phyloP scores from a whole-genome alignment of 139 green algal species.

The Chlamydomonas asymmetrica region DNA sequence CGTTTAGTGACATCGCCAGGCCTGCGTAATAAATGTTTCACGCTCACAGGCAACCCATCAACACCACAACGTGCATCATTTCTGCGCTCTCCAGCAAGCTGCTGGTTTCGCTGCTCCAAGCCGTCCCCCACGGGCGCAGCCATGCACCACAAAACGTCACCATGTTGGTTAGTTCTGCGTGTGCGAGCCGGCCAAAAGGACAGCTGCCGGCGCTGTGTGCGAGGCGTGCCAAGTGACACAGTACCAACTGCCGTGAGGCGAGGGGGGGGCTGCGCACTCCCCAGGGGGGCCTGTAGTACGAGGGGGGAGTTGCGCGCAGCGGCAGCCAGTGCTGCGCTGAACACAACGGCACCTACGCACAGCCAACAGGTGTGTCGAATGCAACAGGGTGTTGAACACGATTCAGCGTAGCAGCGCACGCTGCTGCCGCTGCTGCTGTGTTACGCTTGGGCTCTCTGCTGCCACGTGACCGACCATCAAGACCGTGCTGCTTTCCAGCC shows the following conservation, averaged over 20 bases:
- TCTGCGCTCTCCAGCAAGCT: too few species aligned
- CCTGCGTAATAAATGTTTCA: too few species aligned
- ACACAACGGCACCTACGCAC: not conserved
- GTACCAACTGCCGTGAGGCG: not conserved
- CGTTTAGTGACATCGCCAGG: too few species aligned
- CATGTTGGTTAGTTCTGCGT: not conserved
- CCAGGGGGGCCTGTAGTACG: constrained; percentile 2
- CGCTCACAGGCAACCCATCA: too few species aligned
- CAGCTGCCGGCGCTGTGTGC: not conserved
- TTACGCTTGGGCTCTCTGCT: too few species aligned
- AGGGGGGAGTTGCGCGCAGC: not conserved
- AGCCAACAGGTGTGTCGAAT: not conserved
- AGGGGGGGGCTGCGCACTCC: not conserved
- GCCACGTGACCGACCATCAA: too few species aligned
- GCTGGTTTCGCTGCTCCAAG: too few species aligned
- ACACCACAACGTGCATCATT: too few species aligned
- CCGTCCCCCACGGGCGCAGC: not conserved
- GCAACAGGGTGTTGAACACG: too few species aligned
- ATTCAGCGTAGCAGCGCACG: too few species aligned
- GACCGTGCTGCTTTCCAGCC: too few species aligned
- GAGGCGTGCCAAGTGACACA: not conserved
- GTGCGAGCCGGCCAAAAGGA: not conserved
- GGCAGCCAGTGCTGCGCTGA: not conserved
- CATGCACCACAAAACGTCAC: not conserved
- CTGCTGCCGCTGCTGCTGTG: too few species aligned